Percentiles rank a stretch among this genome's conserved stretches.
Conservation (phyloP, 2,329 filamentous ascomycete genomes). For the Bipolaris victoriae region DNA sequence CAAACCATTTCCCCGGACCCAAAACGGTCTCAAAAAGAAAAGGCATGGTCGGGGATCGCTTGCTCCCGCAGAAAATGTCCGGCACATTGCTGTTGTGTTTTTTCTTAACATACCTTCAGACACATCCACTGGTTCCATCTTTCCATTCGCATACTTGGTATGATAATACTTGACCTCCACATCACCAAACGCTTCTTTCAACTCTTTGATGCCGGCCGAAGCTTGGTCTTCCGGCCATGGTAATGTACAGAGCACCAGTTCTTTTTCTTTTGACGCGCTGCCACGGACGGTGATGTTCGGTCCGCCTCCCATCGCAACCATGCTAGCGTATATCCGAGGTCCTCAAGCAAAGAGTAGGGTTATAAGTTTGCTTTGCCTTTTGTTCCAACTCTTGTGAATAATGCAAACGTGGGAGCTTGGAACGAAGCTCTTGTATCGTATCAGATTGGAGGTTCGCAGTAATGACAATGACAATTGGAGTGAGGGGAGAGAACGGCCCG, state of each 20-base stretch:
- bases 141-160: slow-evolving; percentile 41
- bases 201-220: slow-evolving; percentile 27
- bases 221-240: slow-evolving; percentile 46
- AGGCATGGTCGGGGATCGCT: not conserved
- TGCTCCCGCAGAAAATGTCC: not conserved
- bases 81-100: not conserved
- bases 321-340: slow-evolving; percentile 7
- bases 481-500: not conserved
- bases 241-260: slow-evolving; percentile 52
- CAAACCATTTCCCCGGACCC: not conserved
- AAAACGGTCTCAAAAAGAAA: not conserved
- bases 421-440: not conserved
- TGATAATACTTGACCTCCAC: slow-evolving; percentile 41
- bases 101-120: slow-evolving; percentile 46
- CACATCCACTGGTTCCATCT: slow-evolving; percentile 45
- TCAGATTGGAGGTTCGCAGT: not conserved
- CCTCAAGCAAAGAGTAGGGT: not conserved
- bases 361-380: not conserved
- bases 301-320: slow-evolving; percentile 56
- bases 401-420: not conserved
- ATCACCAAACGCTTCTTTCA: slow-evolving; percentile 41
- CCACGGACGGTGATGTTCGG: slow-evolving; percentile 30
- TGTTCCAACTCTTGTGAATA: not conserved
- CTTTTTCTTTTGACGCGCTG: slow-evolving; percentile 36
- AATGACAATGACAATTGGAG: not conserved